These are phyloP conservation scores for Macaranga tanarius DNA, from an alignment of 441 rosid genomes.

Conservation along the genomic window DNA sequence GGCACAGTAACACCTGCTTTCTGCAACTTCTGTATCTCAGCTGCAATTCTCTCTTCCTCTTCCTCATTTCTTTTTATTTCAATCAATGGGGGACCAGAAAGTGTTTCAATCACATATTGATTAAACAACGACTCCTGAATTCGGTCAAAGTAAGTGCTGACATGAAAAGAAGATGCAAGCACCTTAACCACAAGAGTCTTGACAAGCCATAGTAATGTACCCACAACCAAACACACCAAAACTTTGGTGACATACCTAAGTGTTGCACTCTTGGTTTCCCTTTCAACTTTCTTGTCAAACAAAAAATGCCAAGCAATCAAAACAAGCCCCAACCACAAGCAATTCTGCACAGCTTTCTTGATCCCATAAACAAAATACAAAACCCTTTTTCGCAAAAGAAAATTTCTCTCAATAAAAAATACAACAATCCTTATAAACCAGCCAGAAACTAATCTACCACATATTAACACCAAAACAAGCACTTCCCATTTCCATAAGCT, in stretches of 20 bases:
- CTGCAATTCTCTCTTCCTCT: conserved; percentile 43
- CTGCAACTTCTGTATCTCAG: conserved; percentile 50
- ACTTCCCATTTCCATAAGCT: conserved; percentile 81
- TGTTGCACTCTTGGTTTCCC: conserved; percentile 33
- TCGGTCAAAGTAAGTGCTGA: conserved; percentile 68
- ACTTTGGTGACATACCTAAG: conserved; percentile 54
- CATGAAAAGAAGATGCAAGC: conserved; percentile 74
- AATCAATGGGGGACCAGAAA: conserved; percentile 61
- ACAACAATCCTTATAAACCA: conserved; percentile 68
- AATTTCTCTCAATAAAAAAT: conserved; percentile 67
- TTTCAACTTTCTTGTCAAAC: conserved; percentile 54
- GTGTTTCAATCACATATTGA: conserved; percentile 63
- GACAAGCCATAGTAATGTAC: conserved; percentile 58
- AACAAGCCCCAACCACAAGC: conserved; percentile 71
- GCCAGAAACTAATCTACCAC: conserved; percentile 86
- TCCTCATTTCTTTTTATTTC: conserved; percentile 47
- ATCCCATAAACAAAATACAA: conserved; percentile 77
- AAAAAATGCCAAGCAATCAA: conserved; percentile 55
- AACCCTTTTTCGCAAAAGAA: conserved; percentile 54
- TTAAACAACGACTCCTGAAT: conserved; percentile 69
- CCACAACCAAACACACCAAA: conserved; percentile 55
- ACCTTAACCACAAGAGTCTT: conserved; percentile 71
- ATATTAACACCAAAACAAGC: conserved; percentile 58
- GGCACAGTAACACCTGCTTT: conserved; percentile 55
- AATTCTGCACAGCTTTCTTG: conserved; percentile 70